Evolutionary conservation across 169 alveolate species (phyloP), one percentile per base, ranked within the genome.

Genomic region (Cryptosporidium sp.): DNA sequence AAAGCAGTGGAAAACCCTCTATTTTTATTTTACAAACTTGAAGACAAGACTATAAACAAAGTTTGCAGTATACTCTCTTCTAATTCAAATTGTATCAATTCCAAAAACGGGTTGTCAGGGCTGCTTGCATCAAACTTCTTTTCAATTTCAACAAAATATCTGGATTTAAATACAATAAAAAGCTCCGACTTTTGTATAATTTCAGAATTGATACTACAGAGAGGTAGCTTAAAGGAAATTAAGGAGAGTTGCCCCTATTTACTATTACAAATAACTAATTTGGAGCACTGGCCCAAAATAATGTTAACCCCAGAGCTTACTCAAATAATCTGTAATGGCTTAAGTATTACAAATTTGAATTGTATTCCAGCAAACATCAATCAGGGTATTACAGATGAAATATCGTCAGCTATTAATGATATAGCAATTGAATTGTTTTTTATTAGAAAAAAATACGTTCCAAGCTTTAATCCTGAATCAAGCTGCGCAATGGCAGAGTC

Each of bases 221-320:
- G 41, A 23, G 89, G 75, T 21, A 80, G 80, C 14, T 8, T 62
- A 21, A 29, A 41, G n/a, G 89, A 80, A 26, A 62, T 80, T 16
- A 80, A 26, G 43, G 70, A 52, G 33, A 41, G 35, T 2, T 80
- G 89, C 10, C 89, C 89, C 14, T 67, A 80, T 29, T 18, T 65
- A 43, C 18, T 62, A n/a, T 43, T 48, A 14, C 89, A 80, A 80
- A 65, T 80, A 59, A 62, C 89, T 3, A 80, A 80, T 62, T 21
- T 80, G 48, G 89, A 80, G n/a, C 89, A 80, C 33, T 80, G 89
- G 89, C 89, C 89, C 0, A 62, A 29, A 41, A 80, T 80, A 62
- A 39, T 80, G 75, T 43, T 80, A 41, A 80, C 89, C 9, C 89
- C 74, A 6, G 89, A 80, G 33, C 51, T 80, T 7, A 70, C 75